Percentiles rank a stretch among this genome's conserved stretches.
Evolutionary conservation across 192 early-diverging fungal genomes (phyloP).

Genomic region (Backusella luteola): DNA sequence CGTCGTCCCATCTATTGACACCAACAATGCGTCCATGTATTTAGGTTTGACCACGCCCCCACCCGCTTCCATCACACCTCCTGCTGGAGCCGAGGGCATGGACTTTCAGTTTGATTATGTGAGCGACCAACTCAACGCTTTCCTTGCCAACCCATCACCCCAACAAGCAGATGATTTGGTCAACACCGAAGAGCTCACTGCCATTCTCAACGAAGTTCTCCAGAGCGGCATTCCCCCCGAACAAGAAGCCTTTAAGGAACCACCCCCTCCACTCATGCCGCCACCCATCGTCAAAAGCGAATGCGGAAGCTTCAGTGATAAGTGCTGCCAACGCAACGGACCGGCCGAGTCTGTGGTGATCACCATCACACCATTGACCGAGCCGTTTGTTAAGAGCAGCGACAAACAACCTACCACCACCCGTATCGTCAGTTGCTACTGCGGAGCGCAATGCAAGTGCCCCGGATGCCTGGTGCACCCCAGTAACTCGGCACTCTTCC

Average conservation of each 20-base stretch:
- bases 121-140: not conserved
- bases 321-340: slow-evolving; percentile 3
- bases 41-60: not conserved
- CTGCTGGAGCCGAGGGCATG: not conserved
- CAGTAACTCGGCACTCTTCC: slow-evolving; percentile 9
- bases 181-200: slow-evolving; percentile 20
- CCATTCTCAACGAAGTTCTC: slow-evolving; percentile 21
- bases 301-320: not conserved
- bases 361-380: slow-evolving; percentile 15
- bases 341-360: slow-evolving; percentile 12
- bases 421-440: slow-evolving; percentile 21
- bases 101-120: slow-evolving; percentile 15
- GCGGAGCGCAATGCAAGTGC: slow-evolving; percentile 17
- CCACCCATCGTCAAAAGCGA: slow-evolving; percentile 1
- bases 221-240: not conserved
- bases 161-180: not conserved
- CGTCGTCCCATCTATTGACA: not conserved
- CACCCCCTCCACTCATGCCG: not conserved
- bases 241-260: not conserved
- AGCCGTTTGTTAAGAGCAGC: not conserved
- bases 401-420: not conserved
- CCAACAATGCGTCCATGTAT: not conserved
- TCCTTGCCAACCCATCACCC: not conserved
- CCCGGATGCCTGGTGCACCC: slow-evolving; percentile 27
- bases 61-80: not conserved